Evolutionary conservation across 176 grass and related monocot species (phyloP).

Genomic region (Areca catechu): DNA sequence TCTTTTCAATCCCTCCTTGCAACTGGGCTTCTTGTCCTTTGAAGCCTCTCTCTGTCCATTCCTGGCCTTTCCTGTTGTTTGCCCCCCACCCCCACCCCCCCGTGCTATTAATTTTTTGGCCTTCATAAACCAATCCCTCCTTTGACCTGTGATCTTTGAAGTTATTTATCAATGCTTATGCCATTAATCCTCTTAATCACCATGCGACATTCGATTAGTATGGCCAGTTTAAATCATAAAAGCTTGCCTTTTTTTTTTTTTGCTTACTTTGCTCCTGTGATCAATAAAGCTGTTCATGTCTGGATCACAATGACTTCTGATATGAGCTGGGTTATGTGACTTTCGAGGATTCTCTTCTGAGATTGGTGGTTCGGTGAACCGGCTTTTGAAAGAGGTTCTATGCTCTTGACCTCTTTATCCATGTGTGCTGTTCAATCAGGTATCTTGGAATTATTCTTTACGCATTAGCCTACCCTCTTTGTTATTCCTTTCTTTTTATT

Average conservation of each 20-base stretch:
- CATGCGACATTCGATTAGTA: not conserved
- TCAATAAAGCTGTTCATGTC: slow-evolving; percentile 8
- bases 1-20: slow-evolving; percentile 14
- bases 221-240: not conserved
- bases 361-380: not conserved
- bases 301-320: slow-evolving; percentile 1
- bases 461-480: not conserved
- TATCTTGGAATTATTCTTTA: not conserved
- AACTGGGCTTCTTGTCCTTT: not conserved
- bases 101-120: not conserved
- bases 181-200: too few relatives aligned
- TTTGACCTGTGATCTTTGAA: too few relatives aligned
- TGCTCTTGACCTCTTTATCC: not conserved
- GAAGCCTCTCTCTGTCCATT: not conserved
- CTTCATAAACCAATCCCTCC: not conserved
- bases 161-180: too few relatives aligned
- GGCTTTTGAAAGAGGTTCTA: not conserved
- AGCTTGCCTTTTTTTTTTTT: not conserved
- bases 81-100: not conserved
- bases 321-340: not conserved
- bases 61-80: not conserved
- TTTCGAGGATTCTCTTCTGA: slow-evolving; percentile 8
- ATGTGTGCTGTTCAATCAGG: not conserved
- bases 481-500: not conserved
- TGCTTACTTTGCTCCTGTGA: slow-evolving; percentile 3